A percentile compares a stretch with the other conserved stretches of the same genome.
Conservation (phyloP, 176 grass and related monocot species). For the Juncus inflexus region DNA sequence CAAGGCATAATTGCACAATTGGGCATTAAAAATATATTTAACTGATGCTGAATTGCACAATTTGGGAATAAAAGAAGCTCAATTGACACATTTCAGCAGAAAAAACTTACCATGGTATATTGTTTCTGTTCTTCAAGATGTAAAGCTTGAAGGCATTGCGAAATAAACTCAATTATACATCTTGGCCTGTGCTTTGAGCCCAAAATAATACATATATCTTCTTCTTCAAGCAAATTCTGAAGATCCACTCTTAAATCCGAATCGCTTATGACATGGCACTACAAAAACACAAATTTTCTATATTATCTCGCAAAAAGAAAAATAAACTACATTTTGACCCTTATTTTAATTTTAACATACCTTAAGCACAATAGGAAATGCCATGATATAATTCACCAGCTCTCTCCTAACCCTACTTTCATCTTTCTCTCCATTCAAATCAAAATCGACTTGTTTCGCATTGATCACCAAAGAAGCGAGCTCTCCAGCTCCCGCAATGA, state of each 20-base stretch:
- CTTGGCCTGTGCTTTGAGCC: slow-evolving; percentile 68
- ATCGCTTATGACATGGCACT: slow-evolving; percentile 72
- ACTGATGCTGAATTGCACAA: no score
- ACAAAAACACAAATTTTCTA: slow-evolving; percentile 9
- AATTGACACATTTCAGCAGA: no score
- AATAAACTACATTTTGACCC: neutral
- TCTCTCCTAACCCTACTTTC: slow-evolving; percentile 19
- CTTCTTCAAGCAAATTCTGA: slow-evolving; percentile 57
- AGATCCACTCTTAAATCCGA: slow-evolving; percentile 69
- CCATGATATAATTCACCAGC: slow-evolving; percentile 77
- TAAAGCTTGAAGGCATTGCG: slow-evolving; percentile 56
- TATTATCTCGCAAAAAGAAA: neutral
- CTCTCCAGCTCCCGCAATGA: slow-evolving; percentile 52
- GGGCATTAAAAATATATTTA: no score
- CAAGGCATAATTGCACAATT: no score
- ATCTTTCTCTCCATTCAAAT: neutral
- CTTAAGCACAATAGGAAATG: slow-evolving; percentile 89
- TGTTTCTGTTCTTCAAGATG: slow-evolving; percentile 61
- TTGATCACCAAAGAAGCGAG: slow-evolving; percentile 62
- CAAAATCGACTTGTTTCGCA: neutral
- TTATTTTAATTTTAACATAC: slow-evolving; percentile 17
- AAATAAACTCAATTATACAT: slow-evolving; percentile 87
- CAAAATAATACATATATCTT: slow-evolving; percentile 61
- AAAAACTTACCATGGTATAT: slow-evolving; percentile 52
- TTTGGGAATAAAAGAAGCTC: no score